Percentiles rank a stretch among this genome's conserved stretches.
Conservation (phyloP, 1,139 yeast genomes). For the Casaregolazyma suthepensis region DNA sequence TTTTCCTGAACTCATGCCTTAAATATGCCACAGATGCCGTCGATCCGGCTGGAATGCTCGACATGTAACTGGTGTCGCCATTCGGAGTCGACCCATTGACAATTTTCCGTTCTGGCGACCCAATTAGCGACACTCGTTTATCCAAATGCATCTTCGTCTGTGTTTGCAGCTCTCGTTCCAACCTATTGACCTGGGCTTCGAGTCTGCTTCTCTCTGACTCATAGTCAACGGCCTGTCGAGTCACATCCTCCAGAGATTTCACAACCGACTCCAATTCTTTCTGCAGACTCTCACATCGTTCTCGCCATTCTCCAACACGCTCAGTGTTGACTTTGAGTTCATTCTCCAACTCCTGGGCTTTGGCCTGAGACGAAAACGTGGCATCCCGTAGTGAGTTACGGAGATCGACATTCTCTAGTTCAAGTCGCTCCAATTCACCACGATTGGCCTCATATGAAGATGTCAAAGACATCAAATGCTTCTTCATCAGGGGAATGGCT, state of each 20-base stretch:
- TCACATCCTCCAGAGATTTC: constrained; percentile 32
- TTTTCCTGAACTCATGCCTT: constrained; percentile 64
- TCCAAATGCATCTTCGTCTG: constrained; percentile 19
- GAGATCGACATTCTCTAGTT: constrained; percentile 32
- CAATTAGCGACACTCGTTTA: constrained; percentile 23
- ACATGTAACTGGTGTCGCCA: not conserved
- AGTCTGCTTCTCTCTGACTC: constrained; percentile 31
- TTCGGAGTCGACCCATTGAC: not conserved
- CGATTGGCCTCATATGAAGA: constrained; percentile 24
- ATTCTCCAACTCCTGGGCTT: constrained; percentile 24
- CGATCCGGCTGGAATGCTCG: constrained; percentile 2
- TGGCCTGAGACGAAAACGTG: constrained; percentile 26
- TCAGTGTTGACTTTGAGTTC: constrained; percentile 26
- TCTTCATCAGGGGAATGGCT: constrained; percentile 17
- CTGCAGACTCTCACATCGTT: constrained; percentile 29
- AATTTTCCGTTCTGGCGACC: constrained; percentile 2
- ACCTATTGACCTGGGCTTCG: constrained; percentile 26
- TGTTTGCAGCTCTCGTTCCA: constrained; percentile 23
- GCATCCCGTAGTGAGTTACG: constrained; percentile 31
- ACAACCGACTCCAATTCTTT: constrained; percentile 30
- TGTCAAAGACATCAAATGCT: constrained; percentile 20
- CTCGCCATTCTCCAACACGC: constrained; percentile 28
- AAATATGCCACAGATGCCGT: constrained; percentile 35
- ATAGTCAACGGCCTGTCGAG: constrained; percentile 33
- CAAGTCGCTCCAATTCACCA: constrained; percentile 28